Conservation (phyloP, 208 protist species). For the Trypanosoma theileri region DNA sequence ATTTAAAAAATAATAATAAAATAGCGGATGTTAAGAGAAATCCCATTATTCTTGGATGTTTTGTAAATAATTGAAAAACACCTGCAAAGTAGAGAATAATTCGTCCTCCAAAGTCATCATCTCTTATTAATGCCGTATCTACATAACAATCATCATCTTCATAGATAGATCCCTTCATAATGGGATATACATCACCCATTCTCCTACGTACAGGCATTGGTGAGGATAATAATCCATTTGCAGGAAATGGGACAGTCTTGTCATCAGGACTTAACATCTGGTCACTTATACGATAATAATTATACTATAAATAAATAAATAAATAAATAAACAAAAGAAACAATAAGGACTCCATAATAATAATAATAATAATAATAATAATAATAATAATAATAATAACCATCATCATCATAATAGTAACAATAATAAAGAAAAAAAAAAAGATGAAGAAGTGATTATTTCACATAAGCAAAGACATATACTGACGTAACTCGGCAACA, state of each 20-base stretch:
- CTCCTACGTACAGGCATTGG: constrained; percentile 18
- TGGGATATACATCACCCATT: constrained; percentile 51
- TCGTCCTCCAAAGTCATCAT: too few species aligned
- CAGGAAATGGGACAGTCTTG: too few species aligned
- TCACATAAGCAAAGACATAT: constrained; percentile 1
- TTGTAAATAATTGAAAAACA: too few species aligned
- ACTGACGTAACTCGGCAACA: not conserved
- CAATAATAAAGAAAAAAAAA: not conserved
- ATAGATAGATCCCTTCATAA: constrained; percentile 71
- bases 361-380: too few species aligned
- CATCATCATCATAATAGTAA: not conserved
- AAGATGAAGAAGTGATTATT: not conserved
- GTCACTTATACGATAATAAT: not conserved
- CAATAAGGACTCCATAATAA: too few species aligned
- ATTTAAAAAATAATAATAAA: too few species aligned
- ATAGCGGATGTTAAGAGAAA: too few species aligned
- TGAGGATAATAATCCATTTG: not conserved
- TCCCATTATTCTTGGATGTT: too few species aligned
- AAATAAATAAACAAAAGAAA: not conserved
- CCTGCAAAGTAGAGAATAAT: too few species aligned
- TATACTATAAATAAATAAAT: not conserved
- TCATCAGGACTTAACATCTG: too few species aligned
- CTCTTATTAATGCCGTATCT: constrained; percentile 26
- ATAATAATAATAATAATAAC: too few species aligned
- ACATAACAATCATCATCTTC: constrained; percentile 48